phyloP scores from a whole-genome alignment of 345 rosid species.

The Populus pruinosa region DNA sequence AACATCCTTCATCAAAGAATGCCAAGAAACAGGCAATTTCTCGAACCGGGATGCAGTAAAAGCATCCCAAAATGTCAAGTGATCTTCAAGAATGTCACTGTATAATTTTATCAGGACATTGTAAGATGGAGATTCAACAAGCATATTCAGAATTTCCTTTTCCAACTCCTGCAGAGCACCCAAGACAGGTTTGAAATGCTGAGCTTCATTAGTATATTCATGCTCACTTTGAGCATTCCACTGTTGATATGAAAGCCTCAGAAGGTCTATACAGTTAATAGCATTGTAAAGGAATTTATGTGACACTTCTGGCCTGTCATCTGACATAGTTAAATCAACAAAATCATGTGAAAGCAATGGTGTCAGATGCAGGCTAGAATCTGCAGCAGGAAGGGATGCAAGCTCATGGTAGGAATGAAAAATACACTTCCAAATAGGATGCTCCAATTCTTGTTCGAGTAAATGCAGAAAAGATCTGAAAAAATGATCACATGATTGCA shows the following conservation, averaged over 20 bases:
- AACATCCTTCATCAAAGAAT: constrained; percentile 58
- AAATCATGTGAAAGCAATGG: constrained; percentile 64
- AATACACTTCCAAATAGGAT: constrained; percentile 71
- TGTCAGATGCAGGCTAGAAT: constrained; percentile 42
- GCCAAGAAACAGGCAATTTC: constrained; percentile 49
- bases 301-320: constrained; percentile 26
- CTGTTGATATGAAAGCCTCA: constrained; percentile 63
- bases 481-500: constrained; percentile 40
- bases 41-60: constrained; percentile 48
- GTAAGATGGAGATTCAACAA: constrained; percentile 53
- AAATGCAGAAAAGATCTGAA: constrained; percentile 41
- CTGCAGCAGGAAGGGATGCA: constrained; percentile 30
- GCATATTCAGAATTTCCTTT: constrained; percentile 43
- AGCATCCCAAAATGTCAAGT: constrained; percentile 63
- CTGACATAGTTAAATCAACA: constrained; percentile 42
- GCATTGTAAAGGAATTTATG: constrained; percentile 44
- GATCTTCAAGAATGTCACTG: constrained; percentile 59
- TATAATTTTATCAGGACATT: constrained; percentile 46
- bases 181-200: constrained; percentile 43
- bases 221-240: constrained; percentile 61
- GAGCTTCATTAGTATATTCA: constrained; percentile 32
- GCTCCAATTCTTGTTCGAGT: constrained; percentile 51
- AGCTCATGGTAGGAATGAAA: constrained; percentile 40
- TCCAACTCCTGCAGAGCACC: constrained; percentile 59
- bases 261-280: constrained; percentile 50